A percentile compares a stretch with the other conserved stretches of the same genome.
Conservation (phyloP, 495 filamentous ascomycete species). For the Talaromyces trachyspermus region DNA sequence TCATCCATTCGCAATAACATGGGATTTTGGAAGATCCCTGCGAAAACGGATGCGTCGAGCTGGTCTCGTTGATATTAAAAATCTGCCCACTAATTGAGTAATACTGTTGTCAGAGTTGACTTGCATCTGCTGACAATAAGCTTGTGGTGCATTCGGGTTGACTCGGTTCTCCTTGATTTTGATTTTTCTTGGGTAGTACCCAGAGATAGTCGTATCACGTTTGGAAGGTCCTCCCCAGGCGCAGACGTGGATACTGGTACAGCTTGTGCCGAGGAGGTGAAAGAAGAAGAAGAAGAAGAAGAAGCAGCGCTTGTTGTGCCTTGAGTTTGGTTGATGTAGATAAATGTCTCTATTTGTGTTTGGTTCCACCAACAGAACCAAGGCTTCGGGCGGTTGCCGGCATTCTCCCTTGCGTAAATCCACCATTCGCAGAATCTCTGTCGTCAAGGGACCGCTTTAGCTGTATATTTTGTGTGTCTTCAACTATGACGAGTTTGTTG, state of each 20-base stretch:
- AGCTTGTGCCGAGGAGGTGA: conserved; percentile 1
- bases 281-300: conserved; percentile 13
- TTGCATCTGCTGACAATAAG: conserved; percentile 68
- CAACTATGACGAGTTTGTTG: conserved; percentile 76
- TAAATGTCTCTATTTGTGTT: conserved; percentile 72
- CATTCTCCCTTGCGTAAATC: conserved; percentile 29
- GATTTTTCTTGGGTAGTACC: conserved; percentile 60
- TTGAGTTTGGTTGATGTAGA: conserved; percentile 60
- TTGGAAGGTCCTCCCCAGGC: conserved; percentile 5
- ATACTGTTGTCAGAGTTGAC: conserved; percentile 45
- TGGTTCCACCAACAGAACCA: conserved; percentile 90
- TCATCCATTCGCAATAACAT: conserved; percentile 37
- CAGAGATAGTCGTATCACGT: conserved; percentile 12
- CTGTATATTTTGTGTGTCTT: conserved; percentile 28
- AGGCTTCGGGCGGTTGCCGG: conserved; percentile 55
- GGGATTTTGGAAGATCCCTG: conserved; percentile 21
- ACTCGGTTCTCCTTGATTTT: conserved; percentile 74
- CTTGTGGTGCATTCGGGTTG: conserved; percentile 27
- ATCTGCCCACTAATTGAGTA: not conserved
- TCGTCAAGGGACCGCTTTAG: conserved; percentile 11
- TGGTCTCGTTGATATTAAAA: not conserved
- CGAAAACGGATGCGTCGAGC: not conserved
- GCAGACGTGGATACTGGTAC: conserved; percentile 2
- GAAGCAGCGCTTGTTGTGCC: conserved; percentile 13
- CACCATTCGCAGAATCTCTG: not conserved